Evolutionary conservation across 1,284 basidiomycete species (phyloP), one percentile per base, ranked within the genome.

Genomic region (Tetrapyrgos nigripes): DNA sequence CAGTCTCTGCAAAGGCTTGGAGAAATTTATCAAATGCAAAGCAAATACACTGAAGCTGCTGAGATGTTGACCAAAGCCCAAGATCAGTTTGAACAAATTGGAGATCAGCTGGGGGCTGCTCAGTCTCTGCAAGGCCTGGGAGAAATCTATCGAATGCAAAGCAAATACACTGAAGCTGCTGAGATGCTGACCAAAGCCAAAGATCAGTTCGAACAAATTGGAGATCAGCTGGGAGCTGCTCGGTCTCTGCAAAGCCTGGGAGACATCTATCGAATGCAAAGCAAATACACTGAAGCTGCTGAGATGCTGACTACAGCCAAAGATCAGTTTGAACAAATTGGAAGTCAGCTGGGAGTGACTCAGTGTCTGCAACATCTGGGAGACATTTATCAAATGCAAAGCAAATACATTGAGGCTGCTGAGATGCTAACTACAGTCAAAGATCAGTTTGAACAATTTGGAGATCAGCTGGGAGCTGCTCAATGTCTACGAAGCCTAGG

Each of bases 1-100:
- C 55, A 60, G 33, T 60, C 55, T 45, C 31, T 57, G n/a, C 37
- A 50, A 26, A 26, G 47, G 23, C 45, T 60, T 23, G 55, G 59
- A 10, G 59, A 60, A 23, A 56, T 60, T 43, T 26, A 29, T n/a
- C 40, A 40, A 21, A 50, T 60, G 14, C 31, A 60, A 46, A 51
- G 56, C 37, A 33, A 60, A 24, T 60, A 57, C 21, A 19, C 47
- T 17, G 40, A 44, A 8, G 59, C 59, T 11, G 28, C n/a, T n/a
- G 44, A 35, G 19, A 27, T 43, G 26, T 40, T 60, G 14, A 27
- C 43, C 27, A 48, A 57, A 19, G 59, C 59, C 14, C 28, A 57
- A 3, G 14, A 21, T 4, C 37, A 53, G 27, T 60, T 57, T 49
- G 54, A 55, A 23, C 37, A 43, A 19, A 33, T 33, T 33, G 31